phyloP scores from a whole-genome alignment of 2,329 filamentous ascomycete species.

The Cordyceps cateniannulata region DNA sequence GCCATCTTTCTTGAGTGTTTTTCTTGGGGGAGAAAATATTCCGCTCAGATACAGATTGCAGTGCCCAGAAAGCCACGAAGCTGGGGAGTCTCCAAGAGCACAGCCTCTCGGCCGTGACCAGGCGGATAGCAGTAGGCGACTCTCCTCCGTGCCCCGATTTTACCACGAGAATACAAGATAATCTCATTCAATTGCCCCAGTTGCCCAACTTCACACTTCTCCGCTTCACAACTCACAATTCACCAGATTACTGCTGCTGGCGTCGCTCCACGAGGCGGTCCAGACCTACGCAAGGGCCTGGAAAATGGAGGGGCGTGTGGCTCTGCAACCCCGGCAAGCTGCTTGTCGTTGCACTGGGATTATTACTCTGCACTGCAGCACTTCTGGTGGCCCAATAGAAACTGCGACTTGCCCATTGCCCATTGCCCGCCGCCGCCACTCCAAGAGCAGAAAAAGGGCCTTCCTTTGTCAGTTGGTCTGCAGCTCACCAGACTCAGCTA shows the following conservation, averaged over 20 bases:
- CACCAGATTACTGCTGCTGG: not conserved
- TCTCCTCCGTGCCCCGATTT: too few relatives aligned
- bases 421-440: not conserved
- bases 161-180: too few relatives aligned
- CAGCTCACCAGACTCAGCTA: not conserved
- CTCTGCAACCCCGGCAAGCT: not conserved
- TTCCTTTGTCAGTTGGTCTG: not conserved
- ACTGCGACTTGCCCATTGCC: not conserved
- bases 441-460: not conserved
- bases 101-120: too few relatives aligned
- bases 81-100: too few relatives aligned
- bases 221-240: too few relatives aligned
- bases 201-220: too few relatives aligned
- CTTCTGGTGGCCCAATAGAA: not conserved
- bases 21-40: too few relatives aligned
- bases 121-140: too few relatives aligned
- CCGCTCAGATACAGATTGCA: too few relatives aligned
- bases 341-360: not conserved
- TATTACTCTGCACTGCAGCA: not conserved
- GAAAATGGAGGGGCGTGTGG: not conserved
- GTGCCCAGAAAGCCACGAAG: too few relatives aligned
- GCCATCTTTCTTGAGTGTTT: too few relatives aligned
- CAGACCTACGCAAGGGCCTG: constrained; percentile 3
- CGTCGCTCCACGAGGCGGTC: constrained; percentile 1
- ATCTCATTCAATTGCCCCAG: too few relatives aligned